Base-by-base conservation (phyloP, 768 basidiomycete species). In the Boletus rubescentipes region DNA sequence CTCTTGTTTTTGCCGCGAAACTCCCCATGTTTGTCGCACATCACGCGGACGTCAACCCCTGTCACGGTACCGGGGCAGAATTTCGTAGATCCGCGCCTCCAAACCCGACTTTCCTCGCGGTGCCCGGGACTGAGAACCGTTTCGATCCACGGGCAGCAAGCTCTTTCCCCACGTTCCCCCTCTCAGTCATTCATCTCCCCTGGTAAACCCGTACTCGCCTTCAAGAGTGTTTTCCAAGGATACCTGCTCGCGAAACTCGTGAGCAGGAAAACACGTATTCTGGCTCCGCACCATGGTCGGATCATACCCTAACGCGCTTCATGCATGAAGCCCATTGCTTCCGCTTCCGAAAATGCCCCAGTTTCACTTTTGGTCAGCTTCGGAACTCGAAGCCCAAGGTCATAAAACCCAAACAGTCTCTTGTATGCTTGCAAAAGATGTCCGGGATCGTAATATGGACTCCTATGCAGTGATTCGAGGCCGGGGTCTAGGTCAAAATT, bases 331-430 rank as follows among this genome's bases (percentile, higher is more conserved):
- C 65, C 62, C 15, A 66, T 38, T 18, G 72, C 65, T 59, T 66
- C 71, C 54, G 67, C 71, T 54, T 51, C 64, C 10, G 69, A 61
- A 11, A 66, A 66, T 2, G 61, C 61, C 20, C 63, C 61, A 18
- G 42, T n/a, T 67, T 72, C 23, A 62, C 64, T 54, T 70, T 70
- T 69, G 8, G 62, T 52, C 47, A 66, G 57, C 38, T 70, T 60
- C 54, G 79, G 54, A 14, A 73, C 77, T 64, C 4, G 77, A 75
- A 31, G 74, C 71, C 16, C 66, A 65, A 20, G 75, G 73, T 42
- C 63, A 55, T 7, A 71, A 70, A 8, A 49, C 31, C 34, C 21
- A 52, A 45, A 42, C 26, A 26, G 26, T 26, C 26, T 26, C 26
- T 26, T 26, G 4, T 26, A 3, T 42, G 57, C 15, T 29, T 49